Evolutionary conservation across 257 asterid species (phyloP).

Genomic region (Nicotiana obtusifolia): DNA sequence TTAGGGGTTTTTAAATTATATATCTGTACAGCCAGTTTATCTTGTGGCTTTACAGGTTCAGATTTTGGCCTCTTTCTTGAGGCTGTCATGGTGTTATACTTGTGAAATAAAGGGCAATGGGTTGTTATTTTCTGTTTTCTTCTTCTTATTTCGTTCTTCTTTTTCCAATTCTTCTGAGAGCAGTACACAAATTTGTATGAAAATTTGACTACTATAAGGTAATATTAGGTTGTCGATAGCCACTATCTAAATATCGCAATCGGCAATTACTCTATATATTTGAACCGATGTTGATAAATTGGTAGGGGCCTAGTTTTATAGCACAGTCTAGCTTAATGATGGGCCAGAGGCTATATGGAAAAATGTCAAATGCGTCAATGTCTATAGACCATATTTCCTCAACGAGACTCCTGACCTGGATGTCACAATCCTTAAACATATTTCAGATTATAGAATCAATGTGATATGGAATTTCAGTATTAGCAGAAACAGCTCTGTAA

Average conservation of each 20-base stretch:
- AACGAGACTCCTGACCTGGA: background rate
- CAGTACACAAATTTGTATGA: background rate
- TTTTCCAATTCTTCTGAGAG: background rate
- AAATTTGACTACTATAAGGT: no score
- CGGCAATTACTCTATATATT: background rate
- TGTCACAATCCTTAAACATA: background rate
- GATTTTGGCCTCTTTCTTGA: constrained; percentile 38
- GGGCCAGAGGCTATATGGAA: background rate
- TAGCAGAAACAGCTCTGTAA: background rate
- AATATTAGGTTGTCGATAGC: no score
- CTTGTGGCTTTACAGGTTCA: constrained; percentile 36
- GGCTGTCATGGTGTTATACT: constrained; percentile 26
- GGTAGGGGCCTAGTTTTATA: constrained; percentile 8
- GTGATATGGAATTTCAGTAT: background rate
- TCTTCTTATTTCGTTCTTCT: background rate
- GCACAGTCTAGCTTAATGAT: background rate
- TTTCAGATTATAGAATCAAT: background rate
- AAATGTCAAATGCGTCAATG: background rate
- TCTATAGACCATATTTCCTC: background rate
- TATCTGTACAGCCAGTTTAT: constrained; percentile 32
- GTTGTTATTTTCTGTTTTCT: background rate
- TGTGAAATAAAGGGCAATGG: constrained; percentile 39
- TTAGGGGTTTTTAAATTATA: constrained; percentile 29
- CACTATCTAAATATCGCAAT: background rate
- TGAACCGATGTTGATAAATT: background rate